Evolutionary conservation across 176 grass and related monocot species (phyloP).

Genomic region (Bolboschoenus planiculmis): DNA sequence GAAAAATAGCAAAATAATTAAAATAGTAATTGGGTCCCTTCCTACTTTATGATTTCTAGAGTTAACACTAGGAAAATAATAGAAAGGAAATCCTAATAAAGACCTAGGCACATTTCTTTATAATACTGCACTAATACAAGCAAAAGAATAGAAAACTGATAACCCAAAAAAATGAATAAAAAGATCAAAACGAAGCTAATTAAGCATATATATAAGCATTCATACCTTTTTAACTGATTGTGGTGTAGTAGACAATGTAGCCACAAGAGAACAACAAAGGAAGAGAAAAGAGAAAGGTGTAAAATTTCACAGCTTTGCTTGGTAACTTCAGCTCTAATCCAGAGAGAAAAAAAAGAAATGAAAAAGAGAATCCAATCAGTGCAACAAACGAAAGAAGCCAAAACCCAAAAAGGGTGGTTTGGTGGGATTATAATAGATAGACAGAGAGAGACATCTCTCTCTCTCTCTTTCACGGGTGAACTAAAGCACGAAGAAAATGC

Average conservation of each 20-base stretch:
- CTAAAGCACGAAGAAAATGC: not conserved
- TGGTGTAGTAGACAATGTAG: not conserved
- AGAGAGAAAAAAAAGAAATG: not conserved
- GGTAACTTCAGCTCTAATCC: not conserved
- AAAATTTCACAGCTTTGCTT: not conserved
- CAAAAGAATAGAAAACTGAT: not conserved
- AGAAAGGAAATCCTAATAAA: not conserved
- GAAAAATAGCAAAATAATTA: not conserved
- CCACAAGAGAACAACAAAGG: not conserved
- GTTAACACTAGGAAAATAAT: not conserved
- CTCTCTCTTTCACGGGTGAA: conserved; percentile 16
- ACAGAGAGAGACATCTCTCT: not conserved
- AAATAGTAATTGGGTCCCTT: not conserved
- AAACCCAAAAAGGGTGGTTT: conserved; percentile 12
- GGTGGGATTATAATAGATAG: not conserved
- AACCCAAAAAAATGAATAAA: not conserved
- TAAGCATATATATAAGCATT: too few relatives aligned
- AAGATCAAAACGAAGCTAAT: too few relatives aligned
- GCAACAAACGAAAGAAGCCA: conserved; percentile 21
- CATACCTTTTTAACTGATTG: not conserved
- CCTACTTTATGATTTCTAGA: not conserved
- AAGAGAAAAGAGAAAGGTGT: not conserved
- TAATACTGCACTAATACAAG: not conserved
- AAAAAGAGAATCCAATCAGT: not conserved
- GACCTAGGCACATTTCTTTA: not conserved